phyloP scores from a whole-genome alignment of 2,329 filamentous ascomycete species.

The Claviceps africana region DNA sequence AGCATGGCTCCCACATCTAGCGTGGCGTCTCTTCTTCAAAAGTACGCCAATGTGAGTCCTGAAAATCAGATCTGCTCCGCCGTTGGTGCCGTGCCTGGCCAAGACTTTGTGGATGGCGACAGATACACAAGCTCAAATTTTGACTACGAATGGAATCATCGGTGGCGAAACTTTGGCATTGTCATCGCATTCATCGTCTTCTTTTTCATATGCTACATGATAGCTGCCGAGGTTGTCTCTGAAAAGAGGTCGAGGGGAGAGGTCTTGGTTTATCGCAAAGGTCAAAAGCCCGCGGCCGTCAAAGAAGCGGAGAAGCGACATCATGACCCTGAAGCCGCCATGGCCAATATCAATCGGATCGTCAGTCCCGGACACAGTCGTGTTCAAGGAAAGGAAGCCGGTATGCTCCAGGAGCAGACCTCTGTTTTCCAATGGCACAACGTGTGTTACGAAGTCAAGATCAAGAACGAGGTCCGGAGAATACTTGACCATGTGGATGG shows the following conservation, averaged over 20 bases:
- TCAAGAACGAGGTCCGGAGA: slow-evolving; percentile 60
- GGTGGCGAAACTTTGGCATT: slow-evolving; percentile 61
- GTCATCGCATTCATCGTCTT: slow-evolving; percentile 50
- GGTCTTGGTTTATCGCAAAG: slow-evolving; percentile 59
- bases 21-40: slow-evolving; percentile 5
- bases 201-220: slow-evolving; percentile 47
- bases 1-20: background rate
- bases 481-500: slow-evolving; percentile 80
- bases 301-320: slow-evolving; percentile 47
- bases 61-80: slow-evolving; percentile 41
- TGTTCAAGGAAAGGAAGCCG: slow-evolving; percentile 23
- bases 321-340: slow-evolving; percentile 42
- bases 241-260: slow-evolving; percentile 62
- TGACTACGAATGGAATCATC: slow-evolving; percentile 42
- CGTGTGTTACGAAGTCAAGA: slow-evolving; percentile 64
- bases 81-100: slow-evolving; percentile 43
- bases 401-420: slow-evolving; percentile 41
- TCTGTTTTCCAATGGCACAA: slow-evolving; percentile 78
- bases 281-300: slow-evolving; percentile 45
- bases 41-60: slow-evolving; percentile 14
- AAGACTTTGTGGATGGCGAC: slow-evolving; percentile 39
- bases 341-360: slow-evolving; percentile 33
- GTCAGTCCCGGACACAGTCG: slow-evolving; percentile 30
- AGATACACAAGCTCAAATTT: slow-evolving; percentile 40
- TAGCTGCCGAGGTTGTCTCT: slow-evolving; percentile 51